phyloP scores from a whole-genome alignment of 2,329 filamentous ascomycete species.

The Penicillium sp. region DNA sequence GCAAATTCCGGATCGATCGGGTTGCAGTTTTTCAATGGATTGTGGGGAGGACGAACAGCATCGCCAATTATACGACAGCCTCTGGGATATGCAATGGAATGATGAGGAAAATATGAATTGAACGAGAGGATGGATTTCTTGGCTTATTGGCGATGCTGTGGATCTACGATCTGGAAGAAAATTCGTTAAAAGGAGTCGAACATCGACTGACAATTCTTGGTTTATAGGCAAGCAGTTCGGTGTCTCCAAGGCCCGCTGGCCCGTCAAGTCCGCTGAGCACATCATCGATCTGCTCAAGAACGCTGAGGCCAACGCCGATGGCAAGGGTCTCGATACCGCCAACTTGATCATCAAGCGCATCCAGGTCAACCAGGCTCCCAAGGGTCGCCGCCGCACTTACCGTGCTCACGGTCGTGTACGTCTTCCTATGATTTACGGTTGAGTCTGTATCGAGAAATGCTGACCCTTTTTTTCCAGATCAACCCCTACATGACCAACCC shows the following conservation, averaged over 20 bases:
- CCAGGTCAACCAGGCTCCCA: slow-evolving; percentile 99
- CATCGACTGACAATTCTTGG: slow-evolving; percentile 17
- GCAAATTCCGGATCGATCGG: slow-evolving; percentile 16
- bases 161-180: slow-evolving; percentile 4
- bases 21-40: slow-evolving; percentile 13
- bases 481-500: slow-evolving; percentile 99
- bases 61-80: slow-evolving; percentile 9
- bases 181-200: slow-evolving; percentile 3
- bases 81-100: not conserved
- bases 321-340: slow-evolving; percentile 95
- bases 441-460: not conserved
- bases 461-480: slow-evolving; percentile 61
- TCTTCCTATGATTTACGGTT: slow-evolving; percentile 35
- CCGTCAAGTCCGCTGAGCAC: slow-evolving; percentile 98
- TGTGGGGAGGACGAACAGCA: slow-evolving; percentile 1
- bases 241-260: slow-evolving; percentile 97
- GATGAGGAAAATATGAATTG: not conserved
- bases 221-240: slow-evolving; percentile 92
- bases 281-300: slow-evolving; percentile 96
- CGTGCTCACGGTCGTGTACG: slow-evolving; percentile 99
- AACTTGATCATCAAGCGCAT: slow-evolving; percentile 99
- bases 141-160: slow-evolving; percentile 9
- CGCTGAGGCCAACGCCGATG: slow-evolving; percentile 93
- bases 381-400: slow-evolving; percentile 99
- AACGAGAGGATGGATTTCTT: not conserved